These are phyloP conservation scores for Raddia distichophylla DNA, from an alignment of 176 grass and related monocot species.

Conservation along the genomic window DNA sequence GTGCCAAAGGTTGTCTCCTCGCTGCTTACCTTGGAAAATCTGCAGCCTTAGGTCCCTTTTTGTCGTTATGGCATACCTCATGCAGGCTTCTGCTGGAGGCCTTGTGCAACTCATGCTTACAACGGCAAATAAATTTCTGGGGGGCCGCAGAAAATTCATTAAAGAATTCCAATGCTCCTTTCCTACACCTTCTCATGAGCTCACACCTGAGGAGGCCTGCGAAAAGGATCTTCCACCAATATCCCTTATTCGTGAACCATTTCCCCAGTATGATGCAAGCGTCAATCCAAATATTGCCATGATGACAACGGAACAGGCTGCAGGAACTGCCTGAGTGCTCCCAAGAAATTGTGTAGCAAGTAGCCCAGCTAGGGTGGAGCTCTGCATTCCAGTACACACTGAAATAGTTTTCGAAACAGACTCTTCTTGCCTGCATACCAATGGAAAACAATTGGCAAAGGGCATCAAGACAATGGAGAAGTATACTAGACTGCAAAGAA, in stretches of 20 bases:
- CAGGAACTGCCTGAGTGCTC: slow-evolving; percentile 84
- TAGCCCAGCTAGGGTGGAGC: slow-evolving; percentile 90
- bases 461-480: neutral
- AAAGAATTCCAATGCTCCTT: neutral
- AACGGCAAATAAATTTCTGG: neutral
- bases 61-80: neutral
- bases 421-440: slow-evolving; percentile 70
- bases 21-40: slow-evolving; percentile 19
- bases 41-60: neutral
- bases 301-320: slow-evolving; percentile 84
- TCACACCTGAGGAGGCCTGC: slow-evolving; percentile 18
- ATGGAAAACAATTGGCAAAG: neutral
- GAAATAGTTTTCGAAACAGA: slow-evolving; percentile 78
- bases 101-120: neutral
- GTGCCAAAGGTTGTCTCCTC: neutral
- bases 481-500: neutral
- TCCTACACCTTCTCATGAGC: slow-evolving; percentile 19
- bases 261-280: slow-evolving; percentile 86
- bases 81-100: neutral
- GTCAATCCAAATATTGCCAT: slow-evolving; percentile 94
- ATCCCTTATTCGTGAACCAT: slow-evolving; percentile 66
- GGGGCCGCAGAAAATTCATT: neutral
- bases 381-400: slow-evolving; percentile 92
- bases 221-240: slow-evolving; percentile 14
- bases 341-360: slow-evolving; percentile 91